Base-by-base conservation (phyloP, 2,329 filamentous ascomycete genomes). In the Coniochaeta sp. region DNA sequence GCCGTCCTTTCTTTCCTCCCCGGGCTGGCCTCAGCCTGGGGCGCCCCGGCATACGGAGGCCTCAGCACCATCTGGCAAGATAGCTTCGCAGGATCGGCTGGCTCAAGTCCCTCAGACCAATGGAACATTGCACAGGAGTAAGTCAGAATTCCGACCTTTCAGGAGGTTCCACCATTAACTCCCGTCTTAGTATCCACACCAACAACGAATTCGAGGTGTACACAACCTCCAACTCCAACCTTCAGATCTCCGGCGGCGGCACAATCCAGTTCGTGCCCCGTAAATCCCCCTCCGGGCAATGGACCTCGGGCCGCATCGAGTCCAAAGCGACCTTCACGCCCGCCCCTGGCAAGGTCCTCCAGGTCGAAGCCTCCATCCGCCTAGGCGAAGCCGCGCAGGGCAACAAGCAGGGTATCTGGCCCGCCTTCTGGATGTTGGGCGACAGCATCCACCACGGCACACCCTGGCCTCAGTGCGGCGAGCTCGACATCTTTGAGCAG, bases 401-500 rank as follows among this genome's bases (percentile, higher is more conserved):
- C 22, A 67, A 69, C 50, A 81, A 83, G 69, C 74, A 82, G 64
- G 83, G 83, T 5, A 73, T 85, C 57, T 85, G 82, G 82, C 81
- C 82, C 0, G 82, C 82, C 0, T 84, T 84, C 66, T 85, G 81
- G 82, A 73, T 83, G 62, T 73, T 85, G 17, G 81, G 82, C 44
- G 75, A 83, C 57, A 68, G 76, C 12, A 72, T 80, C 59, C 77
- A 79, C 28, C 72, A 76, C 52, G 80, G 80, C 9, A 76, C 73
- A 1, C 38, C 65, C 16, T 85, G 83, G 83, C 83, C 83, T 0
- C 59, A 62, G 9, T 80, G 79, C 61, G 83, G 82, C 62, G 83
- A 85, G 74, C 72, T 85, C 57, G 83, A 85, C 67, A 79, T 85
- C 65, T 74, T 85, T 68, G 82, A 85, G 74, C 78, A 77, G 60